Base-by-base conservation (phyloP, 2,329 filamentous ascomycete species). In the Chrysosporium keratinophilum region DNA sequence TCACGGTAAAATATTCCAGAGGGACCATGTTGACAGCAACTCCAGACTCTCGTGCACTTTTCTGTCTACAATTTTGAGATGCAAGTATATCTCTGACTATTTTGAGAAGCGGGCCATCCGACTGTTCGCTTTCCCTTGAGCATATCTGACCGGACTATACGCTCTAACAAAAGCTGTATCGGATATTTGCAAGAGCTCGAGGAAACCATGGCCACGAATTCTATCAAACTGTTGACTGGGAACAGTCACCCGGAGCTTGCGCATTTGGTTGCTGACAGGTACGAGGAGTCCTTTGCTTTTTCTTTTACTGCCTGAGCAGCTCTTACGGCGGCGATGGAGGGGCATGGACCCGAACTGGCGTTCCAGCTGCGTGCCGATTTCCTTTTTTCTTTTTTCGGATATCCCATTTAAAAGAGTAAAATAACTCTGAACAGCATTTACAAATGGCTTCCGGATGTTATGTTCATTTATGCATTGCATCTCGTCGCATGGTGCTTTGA, bases 201-300 rank as follows among this genome's bases (percentile, higher is more conserved):
- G 17, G 33, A 37, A 12, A 60, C 46, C 56, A 87, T 87, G 84
- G 79, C 83, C 61, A 78, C 81, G 58, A 87, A 87, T 71, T 83
- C 80, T 37, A 87, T 87, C 67, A 87, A 87, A 71, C 73, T 87
- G 59, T 74, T 87, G 67, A 87, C 84, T 63, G 84, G 84, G 62
- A 87, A 86, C 74, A 86, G 82, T 69, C 84, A 87, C 67, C 83
- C 84, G 5, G 77, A 83, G 70, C 78, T 87, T 55, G 84, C 84
- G 39, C 81, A 83, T 65, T 74, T 82, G 59, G 83, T 87, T 56
- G 82, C 83, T 61, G 79, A 81, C 63, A 76, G 82, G 82, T 84
- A 74, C 58, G 73, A 66, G 46, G 39, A 52, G 10, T 9, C 15
- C 15, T 51, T 15, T n/a, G n/a, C 53, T 53, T 15, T 17, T 28